Evolutionary conservation across 1,284 basidiomycete genomes (phyloP).

Genomic region (Rhizoctonia solani): DNA sequence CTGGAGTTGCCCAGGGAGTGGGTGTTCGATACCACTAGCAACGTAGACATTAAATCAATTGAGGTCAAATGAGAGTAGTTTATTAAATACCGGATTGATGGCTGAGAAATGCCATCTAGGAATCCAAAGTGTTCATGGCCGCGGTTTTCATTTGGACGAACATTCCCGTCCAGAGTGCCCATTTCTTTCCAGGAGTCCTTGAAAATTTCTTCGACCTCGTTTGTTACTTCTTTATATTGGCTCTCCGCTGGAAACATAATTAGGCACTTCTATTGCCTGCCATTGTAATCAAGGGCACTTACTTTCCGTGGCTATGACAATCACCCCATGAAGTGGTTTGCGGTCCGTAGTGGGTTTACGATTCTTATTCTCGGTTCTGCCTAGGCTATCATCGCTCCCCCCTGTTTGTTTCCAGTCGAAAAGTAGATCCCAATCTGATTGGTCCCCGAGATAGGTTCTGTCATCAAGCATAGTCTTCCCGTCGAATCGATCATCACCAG

Average conservation of each 20-base stretch:
- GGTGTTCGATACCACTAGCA: neutral
- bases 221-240: no score
- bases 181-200: no score
- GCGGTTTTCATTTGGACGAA: neutral
- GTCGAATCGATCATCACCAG: no score
- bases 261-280: no score
- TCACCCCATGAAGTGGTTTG: slow-evolving; percentile 27
- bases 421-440: neutral
- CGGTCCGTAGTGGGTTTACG: no score
- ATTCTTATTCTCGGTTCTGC: neutral
- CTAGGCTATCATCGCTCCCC: no score
- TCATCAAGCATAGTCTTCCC: neutral
- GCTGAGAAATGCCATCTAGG: slow-evolving; percentile 35
- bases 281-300: neutral
- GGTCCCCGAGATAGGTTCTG: slow-evolving; percentile 17
- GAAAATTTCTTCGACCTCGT: no score
- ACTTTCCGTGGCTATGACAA: slow-evolving; percentile 30
- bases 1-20: neutral
- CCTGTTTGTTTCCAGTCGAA: slow-evolving; percentile 23
- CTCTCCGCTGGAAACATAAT: no score
- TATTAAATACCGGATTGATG: slow-evolving; percentile 21
- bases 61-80: neutral
- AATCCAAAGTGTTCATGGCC: slow-evolving; percentile 36
- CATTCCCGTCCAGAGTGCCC: neutral
- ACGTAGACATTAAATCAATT: neutral